phyloP scores from a whole-genome alignment of 139 green algal genomes.

The Monoraphidium neglectum region DNA sequence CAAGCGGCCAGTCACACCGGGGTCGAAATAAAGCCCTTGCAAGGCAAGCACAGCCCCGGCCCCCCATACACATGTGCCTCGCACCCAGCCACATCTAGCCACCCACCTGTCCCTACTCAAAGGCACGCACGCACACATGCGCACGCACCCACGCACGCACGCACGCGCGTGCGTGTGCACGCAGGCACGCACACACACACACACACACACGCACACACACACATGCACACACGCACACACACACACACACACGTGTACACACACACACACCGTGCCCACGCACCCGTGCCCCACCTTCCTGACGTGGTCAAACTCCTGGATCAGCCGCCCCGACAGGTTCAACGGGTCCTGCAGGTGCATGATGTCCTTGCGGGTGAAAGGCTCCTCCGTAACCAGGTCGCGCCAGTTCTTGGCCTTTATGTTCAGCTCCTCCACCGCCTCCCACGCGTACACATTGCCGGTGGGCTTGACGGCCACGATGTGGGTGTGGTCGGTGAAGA shows the following conservation, averaged over 20 bases:
- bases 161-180: constrained; percentile 81
- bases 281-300: no score
- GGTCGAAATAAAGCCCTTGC: constrained; percentile 92
- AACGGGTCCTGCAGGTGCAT: constrained; percentile 90
- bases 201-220: no score
- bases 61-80: no score
- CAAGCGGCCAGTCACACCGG: constrained; percentile 63
- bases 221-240: no score
- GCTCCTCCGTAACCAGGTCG: constrained; percentile 87
- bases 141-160: constrained; percentile 8
- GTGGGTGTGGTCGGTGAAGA: constrained; percentile 97
- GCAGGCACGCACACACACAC: no score
- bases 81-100: not conserved
- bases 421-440: constrained; percentile 82
- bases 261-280: no score
- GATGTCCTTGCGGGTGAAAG: constrained; percentile 91
- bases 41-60: not conserved
- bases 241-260: no score
- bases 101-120: not conserved
- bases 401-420: constrained; percentile 70
- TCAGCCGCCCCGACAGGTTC: constrained; percentile 59
- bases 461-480: constrained; percentile 90
- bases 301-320: constrained; percentile 91
- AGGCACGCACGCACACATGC: not conserved
- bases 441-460: constrained; percentile 69